phyloP scores from a whole-genome alignment of 2,329 filamentous ascomycete species.

The Dryadomyces quercivorus region DNA sequence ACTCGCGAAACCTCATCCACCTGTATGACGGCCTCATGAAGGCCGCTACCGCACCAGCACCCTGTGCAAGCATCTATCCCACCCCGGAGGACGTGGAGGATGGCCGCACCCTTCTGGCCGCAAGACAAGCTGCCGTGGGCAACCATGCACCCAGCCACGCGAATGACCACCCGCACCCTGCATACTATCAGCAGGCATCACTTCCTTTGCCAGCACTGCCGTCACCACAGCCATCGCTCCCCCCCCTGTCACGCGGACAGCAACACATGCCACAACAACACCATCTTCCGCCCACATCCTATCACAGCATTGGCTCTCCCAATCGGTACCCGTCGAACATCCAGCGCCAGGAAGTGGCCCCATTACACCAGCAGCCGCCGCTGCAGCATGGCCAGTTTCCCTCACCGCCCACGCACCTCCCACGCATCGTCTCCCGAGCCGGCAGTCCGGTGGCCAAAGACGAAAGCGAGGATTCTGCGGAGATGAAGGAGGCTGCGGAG shows the following conservation, averaged over 20 bases:
- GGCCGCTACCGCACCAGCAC: conserved; percentile 20
- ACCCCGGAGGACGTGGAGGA: conserved; percentile 43
- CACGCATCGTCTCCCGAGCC: conserved; percentile 6
- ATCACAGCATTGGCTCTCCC: not conserved
- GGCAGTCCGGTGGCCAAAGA: conserved; percentile 24
- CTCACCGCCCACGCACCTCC: conserved; percentile 1
- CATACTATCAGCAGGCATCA: conserved; percentile 2
- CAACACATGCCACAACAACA: conserved; percentile 1
- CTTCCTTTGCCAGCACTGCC: not conserved
- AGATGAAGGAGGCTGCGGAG: conserved; percentile 57
- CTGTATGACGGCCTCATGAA: conserved; percentile 48
- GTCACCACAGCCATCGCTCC: conserved; percentile 5
- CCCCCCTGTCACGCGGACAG: not conserved
- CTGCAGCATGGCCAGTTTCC: not conserved
- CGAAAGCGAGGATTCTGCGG: conserved; percentile 50
- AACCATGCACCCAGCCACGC: not conserved
- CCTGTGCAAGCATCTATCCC: conserved; percentile 13
- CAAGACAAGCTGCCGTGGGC: conserved; percentile 29
- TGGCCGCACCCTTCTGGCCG: conserved; percentile 42
- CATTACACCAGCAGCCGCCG: conserved; percentile 2
- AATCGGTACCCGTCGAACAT: conserved; percentile 3
- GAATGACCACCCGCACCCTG: not conserved
- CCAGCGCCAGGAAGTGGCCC: conserved; percentile 4
- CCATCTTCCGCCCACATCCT: conserved; percentile 1
- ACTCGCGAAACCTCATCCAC: conserved; percentile 54